These are phyloP conservation scores for Pezicula carpinea DNA, from an alignment of 2,329 filamentous ascomycete species.

Conservation along the genomic window DNA sequence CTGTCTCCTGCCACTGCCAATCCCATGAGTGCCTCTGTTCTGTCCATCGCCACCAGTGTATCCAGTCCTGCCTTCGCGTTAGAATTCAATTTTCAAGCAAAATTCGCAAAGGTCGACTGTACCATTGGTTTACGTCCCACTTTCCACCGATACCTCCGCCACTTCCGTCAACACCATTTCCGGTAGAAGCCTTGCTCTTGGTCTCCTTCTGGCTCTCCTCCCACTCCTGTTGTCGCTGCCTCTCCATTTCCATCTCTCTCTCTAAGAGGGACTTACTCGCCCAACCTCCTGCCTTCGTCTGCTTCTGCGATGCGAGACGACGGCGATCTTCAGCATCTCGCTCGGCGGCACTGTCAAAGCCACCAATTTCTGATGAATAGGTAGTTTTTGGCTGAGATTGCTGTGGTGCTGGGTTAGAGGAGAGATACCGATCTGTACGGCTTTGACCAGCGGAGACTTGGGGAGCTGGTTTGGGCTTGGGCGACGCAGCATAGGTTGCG, in stretches of 20 bases:
- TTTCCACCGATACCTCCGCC: constrained; percentile 62
- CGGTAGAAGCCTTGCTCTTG: constrained; percentile 41
- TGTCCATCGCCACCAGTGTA: constrained; percentile 72
- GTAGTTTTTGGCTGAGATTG: constrained; percentile 29
- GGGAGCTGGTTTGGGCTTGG: constrained; percentile 13
- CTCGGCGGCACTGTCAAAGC: constrained; percentile 37
- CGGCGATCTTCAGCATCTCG: constrained; percentile 45
- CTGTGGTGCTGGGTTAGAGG: constrained; percentile 41
- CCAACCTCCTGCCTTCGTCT: constrained; percentile 49
- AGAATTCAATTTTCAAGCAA: constrained; percentile 35
- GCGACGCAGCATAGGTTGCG: constrained; percentile 20
- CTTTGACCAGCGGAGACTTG: constrained; percentile 23
- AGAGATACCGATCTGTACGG: constrained; percentile 45
- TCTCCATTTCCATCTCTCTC: constrained; percentile 56
- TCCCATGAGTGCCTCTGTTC: constrained; percentile 61
- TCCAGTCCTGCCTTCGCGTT: constrained; percentile 43
- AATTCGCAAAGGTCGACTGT: too few species aligned
- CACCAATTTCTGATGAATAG: constrained; percentile 36
- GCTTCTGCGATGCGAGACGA: constrained; percentile 41
- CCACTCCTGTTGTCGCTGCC: constrained; percentile 59
- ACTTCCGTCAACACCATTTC: constrained; percentile 52
- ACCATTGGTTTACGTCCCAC: constrained; percentile 49
- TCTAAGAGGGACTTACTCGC: constrained; percentile 51
- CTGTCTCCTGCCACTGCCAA: constrained; percentile 67
- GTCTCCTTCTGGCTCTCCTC: constrained; percentile 66